A percentile compares a stretch with the other conserved stretches of the same genome.
These are phyloP conservation scores for Eutrema heterophyllum DNA, from an alignment of 345 rosid genomes.

Conservation along the genomic window DNA sequence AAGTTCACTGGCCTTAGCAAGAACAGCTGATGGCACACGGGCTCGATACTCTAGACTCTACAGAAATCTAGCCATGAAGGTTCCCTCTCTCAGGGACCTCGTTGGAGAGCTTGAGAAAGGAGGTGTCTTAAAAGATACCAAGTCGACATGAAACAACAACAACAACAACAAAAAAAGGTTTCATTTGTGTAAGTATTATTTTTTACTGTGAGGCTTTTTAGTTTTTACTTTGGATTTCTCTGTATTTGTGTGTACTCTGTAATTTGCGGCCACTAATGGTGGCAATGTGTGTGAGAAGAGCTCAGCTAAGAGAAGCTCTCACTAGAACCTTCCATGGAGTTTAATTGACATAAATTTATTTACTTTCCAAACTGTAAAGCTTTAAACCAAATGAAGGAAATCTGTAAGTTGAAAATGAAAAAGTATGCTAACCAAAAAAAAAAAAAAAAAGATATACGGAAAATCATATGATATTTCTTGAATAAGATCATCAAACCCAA, in stretches of 20 bases:
- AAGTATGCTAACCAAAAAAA: too few relatives aligned
- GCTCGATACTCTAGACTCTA: constrained; percentile 92
- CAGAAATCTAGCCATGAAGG: constrained; percentile 94
- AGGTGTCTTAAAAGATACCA: constrained; percentile 71
- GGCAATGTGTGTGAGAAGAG: not conserved
- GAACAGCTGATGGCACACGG: constrained; percentile 93
- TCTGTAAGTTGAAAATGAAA: too few relatives aligned
- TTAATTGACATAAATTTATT: not conserved
- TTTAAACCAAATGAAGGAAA: too few relatives aligned
- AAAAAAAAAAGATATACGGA: too few relatives aligned
- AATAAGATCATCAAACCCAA: too few relatives aligned
- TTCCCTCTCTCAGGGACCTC: constrained; percentile 83
- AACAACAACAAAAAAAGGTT: not conserved
- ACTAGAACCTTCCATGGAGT: not conserved
- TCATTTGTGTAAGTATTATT: constrained; percentile 10
- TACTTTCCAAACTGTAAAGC: not conserved
- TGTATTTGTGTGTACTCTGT: constrained; percentile 12
- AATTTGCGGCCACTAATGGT: not conserved
- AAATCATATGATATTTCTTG: too few relatives aligned
- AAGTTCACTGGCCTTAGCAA: constrained; percentile 85
- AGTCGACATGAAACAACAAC: constrained; percentile 37
- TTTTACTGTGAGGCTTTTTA: not conserved
- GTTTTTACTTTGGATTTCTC: not conserved
- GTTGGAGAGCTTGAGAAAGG: constrained; percentile 93
- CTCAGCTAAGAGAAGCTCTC: not conserved